Base-by-base conservation (phyloP, 1,284 basidiomycete genomes). In the Sporisorium exsertum region DNA sequence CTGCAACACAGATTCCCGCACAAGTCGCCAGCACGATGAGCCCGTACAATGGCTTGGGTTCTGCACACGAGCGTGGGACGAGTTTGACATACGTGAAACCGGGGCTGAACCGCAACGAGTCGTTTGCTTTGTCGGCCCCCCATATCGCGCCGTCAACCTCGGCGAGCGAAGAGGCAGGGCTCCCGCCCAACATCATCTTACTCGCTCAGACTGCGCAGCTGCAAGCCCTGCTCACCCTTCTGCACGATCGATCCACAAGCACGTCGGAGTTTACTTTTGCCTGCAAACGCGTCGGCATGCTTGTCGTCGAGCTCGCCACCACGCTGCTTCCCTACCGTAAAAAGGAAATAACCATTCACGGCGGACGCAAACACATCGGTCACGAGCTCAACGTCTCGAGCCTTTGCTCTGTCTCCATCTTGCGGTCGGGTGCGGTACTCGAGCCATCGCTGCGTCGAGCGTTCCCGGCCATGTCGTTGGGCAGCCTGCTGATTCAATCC, bases 401-500 rank as follows among this genome's bases (percentile, higher is more conserved):
- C 68, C 87, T 94, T 1, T 94, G 93, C 78, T 93, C 93, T 12
- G 91, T 95, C n/a, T 91, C 92, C 1, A 92, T 95, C 76, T 87
- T 93, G 49, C 89, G 93, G 64, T 93, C 93, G 89, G 95, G 95
- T 9, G 93, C 94, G 4, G 93, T 94, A 2, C 89, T 98, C 32
- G 93, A 96, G 43, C 91, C 91, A 54, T 95, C 96, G n/a, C 91
- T 98, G 22, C 89, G 91, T 40, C 88, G 95, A 27, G 94, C 96
- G 6, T 90, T 97, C 60, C 91, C 92, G 50, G 92, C 97, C 79
- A 92, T 94, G 2, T 90, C 92, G 0, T 89, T 97, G 22, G 96
- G 96, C 32, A 93, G 93, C 1, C 88, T 98, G 49, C 89, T 98
- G 37, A 94, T 99, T 58, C 86, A 98, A 86, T 93, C 93, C 0